Base-by-base conservation (phyloP, 306 rosid species). In the Mimosa bimucronata region DNA sequence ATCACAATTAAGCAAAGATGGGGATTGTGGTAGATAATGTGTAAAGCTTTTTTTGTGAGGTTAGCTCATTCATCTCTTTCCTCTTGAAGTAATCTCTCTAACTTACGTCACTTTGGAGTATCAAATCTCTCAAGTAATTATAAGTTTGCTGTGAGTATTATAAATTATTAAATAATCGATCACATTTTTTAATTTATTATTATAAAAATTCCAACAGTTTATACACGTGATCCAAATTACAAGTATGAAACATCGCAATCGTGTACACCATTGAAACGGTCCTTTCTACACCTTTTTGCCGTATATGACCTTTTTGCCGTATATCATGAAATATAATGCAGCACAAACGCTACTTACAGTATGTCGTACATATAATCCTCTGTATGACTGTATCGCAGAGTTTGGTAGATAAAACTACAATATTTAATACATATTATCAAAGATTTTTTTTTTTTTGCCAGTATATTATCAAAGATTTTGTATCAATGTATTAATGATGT, bases 51-150 rank as follows among this genome's bases (percentile, higher is more conserved):
- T 79, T 19, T 19, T 34, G 58, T 9, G 53, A 15, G 94, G 25
- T 84, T 90, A 88, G 91, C 74, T 86, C 89, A 86, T 74, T 88
- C 83, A 85, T 90, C 82, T 80, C 78, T 77, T 82, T 83, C 85
- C 80, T 60, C 71, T 66, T 81, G 76, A 80, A 80, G 78, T 73
- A 48, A 37, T 71, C 83, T 18, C 74, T 85, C 83, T 73, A 57
- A 79, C 83, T 74, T 81, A 76, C 70, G 45, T 74, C 84, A 42
- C 73, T 76, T 76, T 37, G 1, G 0, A 52, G 21, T 19, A 64
- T 0, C 81, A 71, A 55, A 62, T 65, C 74, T 75, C 71, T 58
- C 12, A 31, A n/a, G 0, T 65, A 16, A 10, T 55, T 48, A 48
- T 18, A 52, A 52, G 25, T 30, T 18, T n/a, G n/a, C n/a, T 64